Conservation (phyloP, 805 yeast species). For the Metschnikowia amazonensis region DNA sequence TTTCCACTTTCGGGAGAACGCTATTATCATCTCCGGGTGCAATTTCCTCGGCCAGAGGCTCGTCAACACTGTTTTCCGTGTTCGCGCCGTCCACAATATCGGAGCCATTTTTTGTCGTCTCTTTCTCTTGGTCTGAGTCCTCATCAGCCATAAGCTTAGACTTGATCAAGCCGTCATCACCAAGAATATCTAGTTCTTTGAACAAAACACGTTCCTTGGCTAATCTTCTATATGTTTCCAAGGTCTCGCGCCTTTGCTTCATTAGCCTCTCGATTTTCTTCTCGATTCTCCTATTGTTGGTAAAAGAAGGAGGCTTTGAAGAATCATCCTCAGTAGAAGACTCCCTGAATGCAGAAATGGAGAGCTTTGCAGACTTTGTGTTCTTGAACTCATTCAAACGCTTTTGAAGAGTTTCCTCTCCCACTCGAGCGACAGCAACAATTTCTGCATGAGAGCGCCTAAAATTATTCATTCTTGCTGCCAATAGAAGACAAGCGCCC, state of each 20-base stretch:
- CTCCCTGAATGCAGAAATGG: conserved; percentile 71
- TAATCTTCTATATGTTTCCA: conserved; percentile 24
- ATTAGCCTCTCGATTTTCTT: conserved; percentile 30
- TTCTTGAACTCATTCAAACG: conserved; percentile 82
- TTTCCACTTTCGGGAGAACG: neutral
- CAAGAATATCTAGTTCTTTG: conserved; percentile 2
- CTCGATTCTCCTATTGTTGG: conserved; percentile 55
- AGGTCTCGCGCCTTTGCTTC: conserved; percentile 19
- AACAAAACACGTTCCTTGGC: conserved; percentile 14
- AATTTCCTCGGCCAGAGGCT: neutral
- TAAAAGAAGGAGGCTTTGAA: conserved; percentile 82
- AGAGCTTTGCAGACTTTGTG: conserved; percentile 68
- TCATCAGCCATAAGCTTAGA: conserved; percentile 9
- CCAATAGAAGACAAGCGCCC: conserved; percentile 89
- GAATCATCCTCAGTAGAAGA: conserved; percentile 34
- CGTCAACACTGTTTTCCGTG: neutral
- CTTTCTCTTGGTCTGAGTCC: conserved; percentile 8
- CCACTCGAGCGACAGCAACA: conserved; percentile 92
- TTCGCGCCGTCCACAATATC: neutral
- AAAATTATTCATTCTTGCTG: conserved; percentile 95
- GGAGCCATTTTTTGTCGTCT: neutral
- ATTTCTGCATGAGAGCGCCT: conserved; percentile 90
- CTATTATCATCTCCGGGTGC: neutral
- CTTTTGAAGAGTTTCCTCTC: conserved; percentile 88
- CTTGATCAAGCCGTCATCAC: neutral